These are phyloP conservation scores for Flaveria linearis DNA, from an alignment of 129 eudicot genomes.

Conservation along the genomic window DNA sequence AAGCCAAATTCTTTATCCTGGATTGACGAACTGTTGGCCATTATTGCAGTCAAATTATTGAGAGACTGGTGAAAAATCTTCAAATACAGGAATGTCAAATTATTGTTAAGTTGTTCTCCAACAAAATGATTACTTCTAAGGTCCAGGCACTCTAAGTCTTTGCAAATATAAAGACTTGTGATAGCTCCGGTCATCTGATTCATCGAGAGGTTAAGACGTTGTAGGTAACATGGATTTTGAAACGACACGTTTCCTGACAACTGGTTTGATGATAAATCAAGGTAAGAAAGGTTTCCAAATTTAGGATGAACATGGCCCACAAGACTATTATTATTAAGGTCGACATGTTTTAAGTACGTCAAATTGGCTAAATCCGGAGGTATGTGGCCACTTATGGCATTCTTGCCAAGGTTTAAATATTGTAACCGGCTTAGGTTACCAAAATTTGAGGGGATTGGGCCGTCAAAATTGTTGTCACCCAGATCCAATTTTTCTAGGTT, in stretches of 20 bases:
- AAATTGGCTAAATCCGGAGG: background rate
- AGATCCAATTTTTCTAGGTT: background rate
- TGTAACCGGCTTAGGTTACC: background rate
- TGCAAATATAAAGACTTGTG: background rate
- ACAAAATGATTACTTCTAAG: slow-evolving; percentile 4
- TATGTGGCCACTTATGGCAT: slow-evolving; percentile 6
- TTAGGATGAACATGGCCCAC: background rate
- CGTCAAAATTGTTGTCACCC: slow-evolving; percentile 3
- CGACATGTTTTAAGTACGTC: background rate
- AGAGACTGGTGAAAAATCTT: too few species aligned
- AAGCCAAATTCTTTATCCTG: background rate
- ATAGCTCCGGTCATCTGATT: background rate
- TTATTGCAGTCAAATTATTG: too few species aligned
- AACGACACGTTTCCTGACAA: background rate
- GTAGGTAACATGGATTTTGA: background rate
- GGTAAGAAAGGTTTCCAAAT: background rate
- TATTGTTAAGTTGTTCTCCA: too few species aligned
- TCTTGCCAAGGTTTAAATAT: slow-evolving; percentile 9
- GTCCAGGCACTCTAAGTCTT: background rate
- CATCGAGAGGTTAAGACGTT: slow-evolving; percentile 7
- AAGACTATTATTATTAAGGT: slow-evolving; percentile 10
- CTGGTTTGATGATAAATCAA: slow-evolving; percentile 19
- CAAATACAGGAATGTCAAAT: too few species aligned
- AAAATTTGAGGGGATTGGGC: background rate
- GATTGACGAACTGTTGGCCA: background rate